Base-by-base conservation (phyloP, 2,329 filamentous ascomycete genomes). In the Atkinsonella texensis region DNA sequence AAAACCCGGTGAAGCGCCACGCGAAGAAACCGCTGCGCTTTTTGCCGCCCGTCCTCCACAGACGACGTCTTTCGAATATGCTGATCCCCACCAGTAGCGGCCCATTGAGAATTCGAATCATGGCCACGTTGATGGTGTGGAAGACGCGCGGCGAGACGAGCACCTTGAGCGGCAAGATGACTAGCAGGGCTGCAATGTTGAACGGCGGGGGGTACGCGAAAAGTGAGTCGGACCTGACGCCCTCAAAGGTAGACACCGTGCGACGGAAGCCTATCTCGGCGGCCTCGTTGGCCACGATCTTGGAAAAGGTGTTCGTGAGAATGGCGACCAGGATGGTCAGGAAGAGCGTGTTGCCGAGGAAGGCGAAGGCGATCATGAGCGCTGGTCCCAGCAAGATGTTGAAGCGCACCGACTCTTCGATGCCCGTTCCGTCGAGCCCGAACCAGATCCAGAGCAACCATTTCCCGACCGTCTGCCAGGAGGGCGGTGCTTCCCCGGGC, bases 401-500 rank as follows among this genome's bases (percentile, higher is more conserved):
- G 65, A 87, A 84, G 45, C 81, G 75, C 9, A 67, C 68, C 2
- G 70, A 71, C 53, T 71, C 68, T 53, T 75, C 71, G 45, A 77
- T 76, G 11, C 74, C 74, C 4, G 74, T 76, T 20, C 74, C 84
- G 54, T 87, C 84, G 1, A 88, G 76, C 1, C 84, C 84, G 58
- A 88, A 88, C 84, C 84, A 88, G 58, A 88, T 85, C 81, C 82
- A 87, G 2, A 88, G 72, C 75, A 88, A 84, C 84, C 84, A 88
- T 64, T 87, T 87, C 33, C 77, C 77, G 48, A 87, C 84, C 0
- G 81, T 83, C 32, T 66, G 63, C 69, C 70, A 73, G 17, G 51
- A 38, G 35, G 51, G 51, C 15, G 39, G 65, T 20, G 38, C 39
- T 10, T 62, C 56, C 53, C 66, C 53, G 31, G 53, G 63, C 54